Conservation (phyloP, 768 basidiomycete genomes). For the Tricholoma sp. region DNA sequence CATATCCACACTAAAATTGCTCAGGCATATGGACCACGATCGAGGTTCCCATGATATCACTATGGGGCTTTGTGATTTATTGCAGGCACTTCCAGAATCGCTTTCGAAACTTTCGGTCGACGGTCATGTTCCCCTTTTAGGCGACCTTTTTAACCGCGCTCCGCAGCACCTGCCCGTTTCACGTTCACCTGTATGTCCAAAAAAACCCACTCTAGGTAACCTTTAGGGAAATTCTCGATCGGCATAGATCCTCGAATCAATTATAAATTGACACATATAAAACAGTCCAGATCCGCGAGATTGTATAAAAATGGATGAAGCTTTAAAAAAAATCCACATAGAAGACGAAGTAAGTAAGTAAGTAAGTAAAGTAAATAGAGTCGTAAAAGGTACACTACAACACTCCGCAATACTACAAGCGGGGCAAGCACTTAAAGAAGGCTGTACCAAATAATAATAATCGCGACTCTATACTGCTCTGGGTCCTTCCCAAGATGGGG, state of each 20-base stretch:
- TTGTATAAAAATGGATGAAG: constrained; percentile 15
- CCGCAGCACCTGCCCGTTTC: not conserved
- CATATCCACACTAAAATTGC: too few species aligned
- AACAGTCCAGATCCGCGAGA: constrained; percentile 26
- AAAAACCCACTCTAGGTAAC: not conserved
- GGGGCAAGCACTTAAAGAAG: not conserved
- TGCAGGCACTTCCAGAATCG: too few species aligned
- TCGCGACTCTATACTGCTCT: constrained; percentile 31
- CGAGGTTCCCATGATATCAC: too few species aligned
- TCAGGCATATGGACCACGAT: too few species aligned
- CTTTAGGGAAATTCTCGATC: constrained; percentile 1
- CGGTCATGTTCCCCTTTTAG: too few species aligned
- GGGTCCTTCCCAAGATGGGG: constrained; percentile 35
- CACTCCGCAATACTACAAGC: not conserved
- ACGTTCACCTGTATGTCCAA: too few species aligned
- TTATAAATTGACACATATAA: constrained; percentile 9
- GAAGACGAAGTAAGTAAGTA: not conserved
- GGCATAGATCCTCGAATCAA: not conserved
- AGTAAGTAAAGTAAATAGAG: not conserved
- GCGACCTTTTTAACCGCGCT: too few species aligned
- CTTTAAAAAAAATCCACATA: constrained; percentile 10
- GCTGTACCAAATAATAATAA: not conserved
- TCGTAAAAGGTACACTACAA: not conserved
- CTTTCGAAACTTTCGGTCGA: too few species aligned
- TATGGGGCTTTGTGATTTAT: too few species aligned